These are phyloP conservation scores for Epichloe scottii DNA, from an alignment of 2,329 filamentous ascomycete genomes.

Conservation along the genomic window DNA sequence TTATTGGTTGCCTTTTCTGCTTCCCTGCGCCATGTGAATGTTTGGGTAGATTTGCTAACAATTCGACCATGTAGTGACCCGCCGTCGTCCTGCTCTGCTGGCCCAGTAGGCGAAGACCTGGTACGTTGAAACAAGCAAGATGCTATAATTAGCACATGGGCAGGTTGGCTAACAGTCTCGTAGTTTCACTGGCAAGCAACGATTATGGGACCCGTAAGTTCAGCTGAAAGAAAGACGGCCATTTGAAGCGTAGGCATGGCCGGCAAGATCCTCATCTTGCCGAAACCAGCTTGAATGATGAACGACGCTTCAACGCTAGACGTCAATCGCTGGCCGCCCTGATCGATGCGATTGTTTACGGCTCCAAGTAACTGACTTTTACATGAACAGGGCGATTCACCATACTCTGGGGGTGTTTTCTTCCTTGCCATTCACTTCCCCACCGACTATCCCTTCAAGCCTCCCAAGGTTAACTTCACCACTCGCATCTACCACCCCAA, in stretches of 20 bases:
- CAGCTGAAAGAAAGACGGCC: conserved; percentile 6
- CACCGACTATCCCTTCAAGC: conserved; percentile 99
- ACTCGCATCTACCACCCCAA: conserved; percentile 99
- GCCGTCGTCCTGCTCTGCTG: conserved; percentile 96
- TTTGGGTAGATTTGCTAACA: conserved; percentile 11
- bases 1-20: neutral
- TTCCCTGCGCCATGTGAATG: neutral
- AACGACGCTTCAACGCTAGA: neutral
- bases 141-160: neutral
- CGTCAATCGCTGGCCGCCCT: neutral
- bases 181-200: conserved; percentile 99
- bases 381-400: conserved; percentile 67
- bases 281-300: neutral
- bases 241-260: neutral
- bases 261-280: neutral
- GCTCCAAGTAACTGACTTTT: conserved; percentile 15
- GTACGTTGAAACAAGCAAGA: conserved; percentile 45
- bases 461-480: conserved; percentile 99
- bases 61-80: conserved; percentile 57
- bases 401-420: conserved; percentile 97
- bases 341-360: neutral
- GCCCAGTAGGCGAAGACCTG: conserved; percentile 92
- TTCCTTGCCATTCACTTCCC: conserved; percentile 98
- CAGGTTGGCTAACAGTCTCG: conserved; percentile 13
- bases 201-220: conserved; percentile 95